A percentile compares a stretch with the other conserved stretches of the same genome.
These are phyloP conservation scores for Diaporthe citri DNA, from an alignment of 2,329 filamentous ascomycete genomes.

Conservation along the genomic window DNA sequence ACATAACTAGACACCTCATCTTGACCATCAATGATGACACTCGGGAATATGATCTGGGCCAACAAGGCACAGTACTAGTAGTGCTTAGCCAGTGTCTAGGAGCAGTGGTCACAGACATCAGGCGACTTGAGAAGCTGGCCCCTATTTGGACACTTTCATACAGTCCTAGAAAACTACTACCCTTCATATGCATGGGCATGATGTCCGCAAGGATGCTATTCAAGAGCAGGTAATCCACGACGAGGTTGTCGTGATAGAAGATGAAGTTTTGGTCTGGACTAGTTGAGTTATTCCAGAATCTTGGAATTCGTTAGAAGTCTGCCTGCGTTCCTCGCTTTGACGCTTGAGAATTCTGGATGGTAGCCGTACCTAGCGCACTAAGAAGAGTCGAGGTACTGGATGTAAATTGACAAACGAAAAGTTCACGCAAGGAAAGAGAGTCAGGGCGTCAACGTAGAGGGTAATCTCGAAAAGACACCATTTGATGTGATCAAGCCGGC, in stretches of 20 bases:
- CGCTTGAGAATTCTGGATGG: not conserved
- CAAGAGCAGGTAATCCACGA: not conserved
- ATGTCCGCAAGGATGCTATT: not conserved
- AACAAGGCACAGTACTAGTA: not conserved
- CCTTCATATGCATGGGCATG: not conserved
- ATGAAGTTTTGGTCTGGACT: not conserved
- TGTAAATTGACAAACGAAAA: too few relatives aligned
- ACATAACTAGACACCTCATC: not conserved
- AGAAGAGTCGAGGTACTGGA: not conserved
- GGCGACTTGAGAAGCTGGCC: not conserved
- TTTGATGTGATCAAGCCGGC: not conserved
- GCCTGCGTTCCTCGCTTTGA: not conserved
- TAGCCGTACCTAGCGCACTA: too few relatives aligned
- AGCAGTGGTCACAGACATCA: not conserved
- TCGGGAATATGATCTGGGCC: not conserved
- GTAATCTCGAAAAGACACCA: not conserved
- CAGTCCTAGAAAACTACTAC: fast-evolving
- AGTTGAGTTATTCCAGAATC: not conserved
- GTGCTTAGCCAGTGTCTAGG: not conserved
- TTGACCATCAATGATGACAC: not conserved
- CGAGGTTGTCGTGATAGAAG: too few relatives aligned
- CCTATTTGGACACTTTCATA: not conserved
- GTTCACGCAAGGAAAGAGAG: not conserved
- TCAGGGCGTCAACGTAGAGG: not conserved
- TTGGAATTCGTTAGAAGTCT: not conserved